Percentiles rank a stretch among this genome's conserved stretches.
phyloP scores from a whole-genome alignment of 2,329 filamentous ascomycete genomes.

The Dactylellina cionopaga region DNA sequence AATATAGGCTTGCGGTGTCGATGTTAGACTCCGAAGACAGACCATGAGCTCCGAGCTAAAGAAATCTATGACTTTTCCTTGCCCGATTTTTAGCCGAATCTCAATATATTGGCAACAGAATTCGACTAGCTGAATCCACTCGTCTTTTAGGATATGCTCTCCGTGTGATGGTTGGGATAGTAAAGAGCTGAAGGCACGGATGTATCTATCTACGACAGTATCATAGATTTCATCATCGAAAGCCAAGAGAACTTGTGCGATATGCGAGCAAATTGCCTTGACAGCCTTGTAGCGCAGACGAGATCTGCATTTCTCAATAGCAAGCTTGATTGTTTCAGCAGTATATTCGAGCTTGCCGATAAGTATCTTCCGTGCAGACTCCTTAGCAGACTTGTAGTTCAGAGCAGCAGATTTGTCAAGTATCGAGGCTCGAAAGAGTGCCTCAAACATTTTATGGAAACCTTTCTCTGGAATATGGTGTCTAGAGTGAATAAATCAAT shows the following conservation, averaged over 20 bases:
- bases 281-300: constrained; percentile 80
- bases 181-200: constrained; percentile 76
- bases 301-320: constrained; percentile 74
- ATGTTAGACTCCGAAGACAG: constrained; percentile 73
- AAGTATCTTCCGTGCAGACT: constrained; percentile 65
- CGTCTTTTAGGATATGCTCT: constrained; percentile 76
- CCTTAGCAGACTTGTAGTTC: constrained; percentile 66
- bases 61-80: constrained; percentile 58
- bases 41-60: constrained; percentile 67
- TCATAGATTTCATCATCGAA: constrained; percentile 72
- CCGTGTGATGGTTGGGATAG: constrained; percentile 79
- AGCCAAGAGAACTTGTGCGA: constrained; percentile 76
- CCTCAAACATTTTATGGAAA: constrained; percentile 84
- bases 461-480: constrained; percentile 73
- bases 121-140: constrained; percentile 75
- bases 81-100: constrained; percentile 24
- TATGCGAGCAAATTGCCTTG: constrained; percentile 81
- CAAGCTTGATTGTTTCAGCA: constrained; percentile 75
- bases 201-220: constrained; percentile 78
- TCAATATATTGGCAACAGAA: constrained; percentile 68
- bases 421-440: constrained; percentile 75
- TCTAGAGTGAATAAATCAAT: constrained; percentile 40
- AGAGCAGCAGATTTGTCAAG: constrained; percentile 74
- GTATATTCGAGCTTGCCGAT: constrained; percentile 72
- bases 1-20: constrained; percentile 75